Evolutionary conservation across 2,329 filamentous ascomycete species (phyloP).

Genomic region (Trichoderma polysporum): DNA sequence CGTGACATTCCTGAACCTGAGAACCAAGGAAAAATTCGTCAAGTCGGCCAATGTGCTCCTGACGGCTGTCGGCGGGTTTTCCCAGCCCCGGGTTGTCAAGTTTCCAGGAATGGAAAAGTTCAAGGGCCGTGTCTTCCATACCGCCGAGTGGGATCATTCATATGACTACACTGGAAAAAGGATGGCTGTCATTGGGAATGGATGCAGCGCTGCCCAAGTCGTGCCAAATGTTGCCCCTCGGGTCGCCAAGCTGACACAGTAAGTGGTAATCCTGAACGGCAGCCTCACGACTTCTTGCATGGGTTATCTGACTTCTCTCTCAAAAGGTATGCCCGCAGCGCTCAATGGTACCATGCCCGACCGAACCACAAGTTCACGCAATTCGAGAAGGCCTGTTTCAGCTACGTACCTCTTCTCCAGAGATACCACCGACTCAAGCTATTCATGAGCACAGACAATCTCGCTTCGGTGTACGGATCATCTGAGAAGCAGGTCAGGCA

Average conservation of each 20-base stretch:
- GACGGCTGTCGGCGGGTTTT: slow-evolving; percentile 36
- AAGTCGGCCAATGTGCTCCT: slow-evolving; percentile 44
- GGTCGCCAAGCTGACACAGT: slow-evolving; percentile 38
- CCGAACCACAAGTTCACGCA: not conserved
- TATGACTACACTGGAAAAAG: slow-evolving; percentile 47
- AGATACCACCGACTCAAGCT: not conserved
- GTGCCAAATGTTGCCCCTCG: slow-evolving; percentile 44
- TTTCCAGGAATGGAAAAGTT: slow-evolving; percentile 52
- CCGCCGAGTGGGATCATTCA: slow-evolving; percentile 53
- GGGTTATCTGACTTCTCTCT: no score
- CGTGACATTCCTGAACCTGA: slow-evolving; percentile 30
- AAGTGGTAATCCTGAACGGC: no score
- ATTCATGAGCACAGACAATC: not conserved
- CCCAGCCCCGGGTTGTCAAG: slow-evolving; percentile 35
- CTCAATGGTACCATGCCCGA: slow-evolving; percentile 41
- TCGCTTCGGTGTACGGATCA: no score
- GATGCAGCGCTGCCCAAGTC: slow-evolving; percentile 55
- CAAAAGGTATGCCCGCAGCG: slow-evolving; percentile 35
- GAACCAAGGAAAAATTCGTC: slow-evolving; percentile 26
- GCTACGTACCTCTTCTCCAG: not conserved
- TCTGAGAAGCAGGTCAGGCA: no score
- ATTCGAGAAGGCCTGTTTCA: not conserved
- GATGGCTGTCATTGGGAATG: slow-evolving; percentile 54
- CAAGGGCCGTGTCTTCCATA: slow-evolving; percentile 53
- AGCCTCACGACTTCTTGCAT: no score